Base-by-base conservation (phyloP, 148 eudicot genomes). In the Chenopodium berlandieri region DNA sequence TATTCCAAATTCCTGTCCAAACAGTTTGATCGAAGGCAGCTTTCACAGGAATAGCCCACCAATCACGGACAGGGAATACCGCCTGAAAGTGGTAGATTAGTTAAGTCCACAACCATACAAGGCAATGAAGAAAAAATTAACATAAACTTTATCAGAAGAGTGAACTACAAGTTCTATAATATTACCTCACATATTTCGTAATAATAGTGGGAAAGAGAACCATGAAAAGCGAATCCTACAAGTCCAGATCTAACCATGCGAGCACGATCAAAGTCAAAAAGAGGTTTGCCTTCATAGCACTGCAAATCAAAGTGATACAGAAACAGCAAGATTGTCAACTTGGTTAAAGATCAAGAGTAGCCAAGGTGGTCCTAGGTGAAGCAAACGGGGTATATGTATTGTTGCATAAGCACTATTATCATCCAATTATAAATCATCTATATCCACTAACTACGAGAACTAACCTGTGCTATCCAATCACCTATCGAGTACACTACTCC, bases 401-500 rank as follows among this genome's bases (percentile, higher is more conserved):
- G 37, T 34, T 34, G 37, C 37, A 34, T 34, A 34, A 34, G 37
- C 37, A 34, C 37, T 34, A 34, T 34, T 34, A 34, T 6, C 37
- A 34, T 34, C 37, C 37, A 34, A 34, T 0, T 3, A 34, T 0
- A 34, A 34, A 34, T 34, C 37, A 34, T 34, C 37, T 34, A 34
- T 34, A 34, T 34, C 37, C 69, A 83, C n/a, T 20, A 31, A 58
- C 14, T 37, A 75, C n/a, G 47, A 79, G 20, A 85, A 82, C 93
- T 48, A 84, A 96, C 99, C 95, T 96, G 99, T 67, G 99, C 99
- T 82, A 96, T 96, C 99, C 99, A 96, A 87, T 96, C 99, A 66
- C 99, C 99, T 14, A 94, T 4, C 47, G 99, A 92, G 86, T 96
- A 96, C 56, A 96, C 99, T 32, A 96, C 93, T 85, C 99, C 99